Percentiles rank a stretch among this genome's conserved stretches.
Evolutionary conservation across 148 eudicot species (phyloP).

Genomic region (Polygonum maritimum): DNA sequence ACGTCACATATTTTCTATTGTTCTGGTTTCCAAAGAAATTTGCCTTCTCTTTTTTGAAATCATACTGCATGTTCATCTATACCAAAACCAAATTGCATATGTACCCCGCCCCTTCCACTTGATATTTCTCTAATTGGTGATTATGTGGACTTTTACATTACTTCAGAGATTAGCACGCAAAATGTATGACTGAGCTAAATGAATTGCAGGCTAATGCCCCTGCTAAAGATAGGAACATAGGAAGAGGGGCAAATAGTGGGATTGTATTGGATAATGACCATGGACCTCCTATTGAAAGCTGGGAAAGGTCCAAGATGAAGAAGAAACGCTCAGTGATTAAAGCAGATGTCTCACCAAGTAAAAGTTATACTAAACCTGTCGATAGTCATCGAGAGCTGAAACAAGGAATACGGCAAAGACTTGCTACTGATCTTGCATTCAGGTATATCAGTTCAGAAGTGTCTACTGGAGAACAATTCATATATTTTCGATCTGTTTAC

Average conservation of each 20-base stretch:
- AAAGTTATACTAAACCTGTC: constrained; percentile 25
- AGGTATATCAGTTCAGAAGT: constrained; percentile 29
- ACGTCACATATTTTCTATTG: not conserved
- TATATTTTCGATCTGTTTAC: not conserved
- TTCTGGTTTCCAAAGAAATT: not conserved
- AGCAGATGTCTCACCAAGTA: constrained; percentile 39
- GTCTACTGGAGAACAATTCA: not conserved
- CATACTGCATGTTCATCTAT: not conserved
- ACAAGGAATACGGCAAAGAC: constrained; percentile 48
- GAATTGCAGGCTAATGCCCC: constrained; percentile 36
- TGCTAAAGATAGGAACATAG: constrained; percentile 37
- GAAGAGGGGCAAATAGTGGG: constrained; percentile 31
- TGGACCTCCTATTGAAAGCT: constrained; percentile 41
- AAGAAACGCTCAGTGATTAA: constrained; percentile 63
- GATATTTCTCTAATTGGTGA: not conserved
- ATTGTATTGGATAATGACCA: constrained; percentile 39
- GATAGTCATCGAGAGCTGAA: constrained; percentile 45
- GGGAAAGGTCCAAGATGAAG: constrained; percentile 63
- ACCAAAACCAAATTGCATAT: not conserved
- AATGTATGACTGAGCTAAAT: constrained; percentile 17
- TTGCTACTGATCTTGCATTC: constrained; percentile 33
- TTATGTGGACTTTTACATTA: not conserved
- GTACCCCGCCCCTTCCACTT: not conserved
- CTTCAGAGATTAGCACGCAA: constrained; percentile 1
- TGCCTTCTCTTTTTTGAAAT: not conserved